Evolutionary conservation across 352 stramenopile species (phyloP), one percentile per base, ranked within the genome.

Genomic region (Phytophthora palmivora): DNA sequence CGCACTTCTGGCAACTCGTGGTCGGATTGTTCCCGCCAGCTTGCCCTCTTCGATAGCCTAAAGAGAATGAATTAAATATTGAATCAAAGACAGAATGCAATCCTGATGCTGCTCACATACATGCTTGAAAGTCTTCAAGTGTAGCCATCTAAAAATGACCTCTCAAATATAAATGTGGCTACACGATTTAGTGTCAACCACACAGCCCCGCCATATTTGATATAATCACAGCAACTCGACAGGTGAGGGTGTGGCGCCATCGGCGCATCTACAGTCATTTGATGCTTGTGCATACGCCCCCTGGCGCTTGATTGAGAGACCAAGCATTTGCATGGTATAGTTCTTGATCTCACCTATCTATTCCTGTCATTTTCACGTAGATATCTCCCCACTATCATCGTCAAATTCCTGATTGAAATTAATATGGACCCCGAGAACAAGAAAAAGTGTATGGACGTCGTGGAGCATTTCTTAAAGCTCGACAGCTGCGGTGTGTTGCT

Each of bases 381-480:
- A 58, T 54, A 34, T 1, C 10, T 24, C 3, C 9, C 16, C 2
- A 63, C 8, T 36, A 54, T 56, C 37, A 14, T 16, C 16, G 19
- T 43, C 14, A 36, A 54, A 42, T 30, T 51, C 21, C 4, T 14
- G 2, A 5, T 34, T 54, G 21, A 44, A 43, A 37, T 9, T 8
- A 37, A 21, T 0, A 94, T 95, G 87, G 85, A 95, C 41, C 50
- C 82, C 6, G 87, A 94, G 32, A 83, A 78, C 59, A 90, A 84
- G 74, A 89, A 89, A 64, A 92, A 93, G 52, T 95, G 87, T 74
- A 71, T 49, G 26, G 87, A 95, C 36, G 58, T 94, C 46, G 73
- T 93, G 26, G 87, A 95, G 58, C 73, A 89, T 51, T 93, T 95
- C 53, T 76, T 94, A 46, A 89, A 91, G 45, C 76, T 93, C 42